Evolutionary conservation across 2,329 filamentous ascomycete species (phyloP).

Genomic region (Scortechinia acanthostroma): DNA sequence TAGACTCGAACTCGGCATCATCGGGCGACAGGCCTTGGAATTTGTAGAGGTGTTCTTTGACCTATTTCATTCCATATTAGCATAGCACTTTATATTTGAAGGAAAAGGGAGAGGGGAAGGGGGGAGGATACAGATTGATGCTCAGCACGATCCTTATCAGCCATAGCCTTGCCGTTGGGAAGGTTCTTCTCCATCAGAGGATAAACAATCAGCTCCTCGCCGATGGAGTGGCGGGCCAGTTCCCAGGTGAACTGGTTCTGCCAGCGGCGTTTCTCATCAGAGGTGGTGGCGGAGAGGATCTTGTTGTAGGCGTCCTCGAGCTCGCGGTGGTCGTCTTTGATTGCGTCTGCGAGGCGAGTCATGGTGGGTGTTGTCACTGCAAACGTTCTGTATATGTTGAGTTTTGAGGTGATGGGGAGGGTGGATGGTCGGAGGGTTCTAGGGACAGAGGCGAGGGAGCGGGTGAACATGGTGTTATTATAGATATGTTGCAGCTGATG

Average conservation of each 20-base stretch:
- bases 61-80: too few species aligned
- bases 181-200: conserved; percentile 33
- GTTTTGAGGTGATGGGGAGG: too few species aligned
- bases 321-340: conserved; percentile 7
- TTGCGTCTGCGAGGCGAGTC: neutral
- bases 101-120: too few species aligned
- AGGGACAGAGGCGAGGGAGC: too few species aligned
- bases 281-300: conserved; percentile 27
- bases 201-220: conserved; percentile 39
- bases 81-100: too few species aligned
- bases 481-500: conserved; percentile 12
- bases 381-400: too few species aligned
- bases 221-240: conserved; percentile 38
- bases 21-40: conserved; percentile 30
- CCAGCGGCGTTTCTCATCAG: conserved; percentile 30
- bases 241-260: conserved; percentile 45
- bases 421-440: too few species aligned
- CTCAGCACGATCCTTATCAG: conserved; percentile 27
- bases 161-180: conserved; percentile 21
- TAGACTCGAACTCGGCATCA: conserved; percentile 28
- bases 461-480: conserved; percentile 4
- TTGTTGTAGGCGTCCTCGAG: conserved; percentile 31
- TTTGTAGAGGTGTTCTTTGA: conserved; percentile 32
- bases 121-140: conserved; percentile 13
- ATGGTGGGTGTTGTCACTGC: too few species aligned